phyloP scores from a whole-genome alignment of 768 basidiomycete species.

The Russula sp. region DNA sequence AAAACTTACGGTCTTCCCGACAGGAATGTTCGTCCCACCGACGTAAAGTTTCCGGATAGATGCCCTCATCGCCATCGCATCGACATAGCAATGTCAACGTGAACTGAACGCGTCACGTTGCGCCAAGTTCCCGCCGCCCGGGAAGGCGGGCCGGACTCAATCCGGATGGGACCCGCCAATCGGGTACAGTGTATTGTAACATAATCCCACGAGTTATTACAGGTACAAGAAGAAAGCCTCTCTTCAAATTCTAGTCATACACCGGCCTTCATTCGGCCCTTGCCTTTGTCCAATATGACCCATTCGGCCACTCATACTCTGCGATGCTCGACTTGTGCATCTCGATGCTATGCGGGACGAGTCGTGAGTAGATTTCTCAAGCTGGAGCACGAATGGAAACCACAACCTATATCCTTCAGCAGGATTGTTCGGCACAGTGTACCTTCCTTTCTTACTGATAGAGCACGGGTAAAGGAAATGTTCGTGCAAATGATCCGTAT shows the following conservation, averaged over 20 bases:
- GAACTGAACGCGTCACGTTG: no score
- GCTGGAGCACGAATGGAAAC: neutral
- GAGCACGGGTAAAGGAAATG: constrained; percentile 87
- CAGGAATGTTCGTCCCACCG: neutral
- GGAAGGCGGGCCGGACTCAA: no score
- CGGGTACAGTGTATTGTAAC: neutral
- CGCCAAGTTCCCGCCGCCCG: no score
- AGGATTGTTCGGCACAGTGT: constrained; percentile 76
- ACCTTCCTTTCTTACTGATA: constrained; percentile 76
- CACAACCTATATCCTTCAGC: constrained; percentile 73
- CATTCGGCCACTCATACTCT: constrained; percentile 81
- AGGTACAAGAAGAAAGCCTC: neutral
- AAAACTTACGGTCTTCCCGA: neutral
- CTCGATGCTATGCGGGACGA: constrained; percentile 59
- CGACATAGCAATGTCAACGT: no score
- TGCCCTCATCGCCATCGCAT: constrained; percentile 2
- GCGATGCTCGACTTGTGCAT: constrained; percentile 78
- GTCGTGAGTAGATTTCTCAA: neutral
- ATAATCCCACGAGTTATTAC: neutral
- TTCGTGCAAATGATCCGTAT: constrained; percentile 88
- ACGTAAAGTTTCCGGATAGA: neutral
- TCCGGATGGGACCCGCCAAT: neutral
- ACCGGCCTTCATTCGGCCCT: neutral
- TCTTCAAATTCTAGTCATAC: neutral
- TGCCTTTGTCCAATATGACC: constrained; percentile 64